Conservation (phyloP, 495 filamentous ascomycete species). For the Aspergillus cavernicola region DNA sequence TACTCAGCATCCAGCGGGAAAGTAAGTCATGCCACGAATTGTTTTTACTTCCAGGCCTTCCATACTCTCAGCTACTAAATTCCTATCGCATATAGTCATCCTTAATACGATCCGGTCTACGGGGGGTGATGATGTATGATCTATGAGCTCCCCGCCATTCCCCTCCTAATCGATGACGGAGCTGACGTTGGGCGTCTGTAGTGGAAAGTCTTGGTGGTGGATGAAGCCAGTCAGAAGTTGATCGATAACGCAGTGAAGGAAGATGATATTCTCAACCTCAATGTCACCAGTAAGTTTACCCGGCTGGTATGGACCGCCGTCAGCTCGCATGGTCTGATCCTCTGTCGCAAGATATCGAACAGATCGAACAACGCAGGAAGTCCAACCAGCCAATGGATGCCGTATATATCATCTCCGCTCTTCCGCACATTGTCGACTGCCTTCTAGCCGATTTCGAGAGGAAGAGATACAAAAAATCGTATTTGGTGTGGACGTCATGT, state of each 20-base stretch:
- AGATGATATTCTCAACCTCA: constrained; percentile 92
- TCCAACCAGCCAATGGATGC: constrained; percentile 86
- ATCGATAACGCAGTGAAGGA: constrained; percentile 85
- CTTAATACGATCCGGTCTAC: constrained; percentile 56
- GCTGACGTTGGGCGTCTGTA: constrained; percentile 38
- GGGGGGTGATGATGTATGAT: constrained; percentile 55
- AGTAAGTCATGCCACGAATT: constrained; percentile 31
- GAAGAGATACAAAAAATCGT: constrained; percentile 67
- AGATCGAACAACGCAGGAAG: constrained; percentile 78
- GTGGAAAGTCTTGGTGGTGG: constrained; percentile 96
- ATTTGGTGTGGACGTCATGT: constrained; percentile 84
- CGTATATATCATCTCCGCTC: constrained; percentile 82
- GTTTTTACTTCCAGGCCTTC: neutral
- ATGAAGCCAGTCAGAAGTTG: constrained; percentile 72
- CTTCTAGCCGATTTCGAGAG: constrained; percentile 87
- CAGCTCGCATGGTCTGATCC: constrained; percentile 25
- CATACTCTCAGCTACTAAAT: neutral
- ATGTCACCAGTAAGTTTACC: constrained; percentile 75
- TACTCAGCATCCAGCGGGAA: constrained; percentile 50
- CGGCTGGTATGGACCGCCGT: neutral
- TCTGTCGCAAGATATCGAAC: constrained; percentile 70
- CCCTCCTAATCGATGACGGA: constrained; percentile 24
- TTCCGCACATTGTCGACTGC: constrained; percentile 85
- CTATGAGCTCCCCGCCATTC: constrained; percentile 1
- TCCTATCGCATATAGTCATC: constrained; percentile 42